Percentiles rank a stretch among this genome's conserved stretches.
phyloP scores from a whole-genome alignment of 768 basidiomycete species.

The Steccherinum ochraceum region DNA sequence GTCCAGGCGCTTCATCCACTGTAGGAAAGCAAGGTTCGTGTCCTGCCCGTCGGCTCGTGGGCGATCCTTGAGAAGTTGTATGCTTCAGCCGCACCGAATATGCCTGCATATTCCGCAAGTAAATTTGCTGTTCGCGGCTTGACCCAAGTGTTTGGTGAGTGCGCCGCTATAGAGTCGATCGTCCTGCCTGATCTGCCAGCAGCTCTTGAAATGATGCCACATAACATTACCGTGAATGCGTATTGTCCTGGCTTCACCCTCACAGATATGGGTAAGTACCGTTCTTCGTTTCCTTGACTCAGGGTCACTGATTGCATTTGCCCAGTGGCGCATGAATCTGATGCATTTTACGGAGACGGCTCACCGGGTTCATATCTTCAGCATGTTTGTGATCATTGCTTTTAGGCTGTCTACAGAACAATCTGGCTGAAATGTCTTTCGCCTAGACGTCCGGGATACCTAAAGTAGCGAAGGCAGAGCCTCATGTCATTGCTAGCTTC shows the following conservation, averaged over 20 bases:
- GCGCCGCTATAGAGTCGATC: background rate
- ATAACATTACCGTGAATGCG: constrained; percentile 22
- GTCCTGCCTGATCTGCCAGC: background rate
- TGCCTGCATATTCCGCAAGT: constrained; percentile 13
- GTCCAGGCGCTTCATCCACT: constrained; percentile 15
- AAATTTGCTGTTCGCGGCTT: constrained; percentile 23
- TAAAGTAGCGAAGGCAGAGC: background rate
- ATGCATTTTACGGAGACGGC: too few relatives aligned
- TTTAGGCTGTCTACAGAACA: too few relatives aligned
- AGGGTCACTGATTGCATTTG: too few relatives aligned
- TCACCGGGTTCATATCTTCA: background rate
- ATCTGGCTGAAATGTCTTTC: background rate
- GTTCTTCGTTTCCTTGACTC: too few relatives aligned
- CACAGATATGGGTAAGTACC: constrained; percentile 7
- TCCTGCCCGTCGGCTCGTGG: too few relatives aligned
- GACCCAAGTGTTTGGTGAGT: constrained; percentile 17
- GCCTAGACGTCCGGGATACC: background rate
- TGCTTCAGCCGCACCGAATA: too few relatives aligned
- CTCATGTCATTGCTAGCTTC: constrained; percentile 7
- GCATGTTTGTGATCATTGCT: background rate
- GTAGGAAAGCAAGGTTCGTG: constrained; percentile 10
- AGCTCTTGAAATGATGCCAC: constrained; percentile 18
- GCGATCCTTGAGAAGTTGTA: too few relatives aligned
- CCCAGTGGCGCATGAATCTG: too few relatives aligned
- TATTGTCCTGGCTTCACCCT: constrained; percentile 21